Evolutionary conservation across 2,329 filamentous ascomycete species (phyloP), one percentile per base, ranked within the genome.

Genomic region (Fusarium verticillioides): DNA sequence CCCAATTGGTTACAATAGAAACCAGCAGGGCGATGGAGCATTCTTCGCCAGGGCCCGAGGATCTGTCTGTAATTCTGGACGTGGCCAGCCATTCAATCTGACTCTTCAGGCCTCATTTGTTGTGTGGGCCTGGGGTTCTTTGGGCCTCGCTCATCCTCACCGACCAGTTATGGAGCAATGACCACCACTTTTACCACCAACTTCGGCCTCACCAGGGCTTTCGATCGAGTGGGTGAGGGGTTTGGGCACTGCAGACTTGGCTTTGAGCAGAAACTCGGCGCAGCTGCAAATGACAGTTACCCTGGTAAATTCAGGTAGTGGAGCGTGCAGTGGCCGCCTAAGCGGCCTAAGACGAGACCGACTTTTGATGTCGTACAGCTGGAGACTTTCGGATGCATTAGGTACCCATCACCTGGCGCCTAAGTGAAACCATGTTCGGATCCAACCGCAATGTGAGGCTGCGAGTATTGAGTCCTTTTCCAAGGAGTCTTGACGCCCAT

Each of bases 371-470:
- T 70, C 57, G 56, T 70, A 74, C 60, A 67, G 66, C 53, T 57
- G 23, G 44, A 32, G 60, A 43, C 60, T 37, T 63, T 58, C 42
- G 53, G 44, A 36, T 64, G 62, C 59, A 64, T 77, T 73, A 73
- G 76, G 75, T 73, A 58, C 66, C 67, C 54, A 63, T 69, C 53
- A 61, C 47, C 61, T 60, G 69, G 64, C 69, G 77, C 77, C 77
- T 68, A 70, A 77, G 56, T 36, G 58, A 58, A 46, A 67, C 43
- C 60, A 62, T 57, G 30, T 23, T 23, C n/a, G 37, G 46, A 49
- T 72, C 73, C 69, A 77, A 77, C 77, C 60, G 47, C 46, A 67
- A 54, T 36, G 63, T 72, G 75, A 70, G 77, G 75, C 77, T 78
- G 62, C 53, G 40, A 46, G 56, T n/a, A n/a, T 28, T 72, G 63